Evolutionary conservation across 2,329 filamentous ascomycete species (phyloP), one percentile per base, ranked within the genome.

Genomic region (Arachnomyces sp.): DNA sequence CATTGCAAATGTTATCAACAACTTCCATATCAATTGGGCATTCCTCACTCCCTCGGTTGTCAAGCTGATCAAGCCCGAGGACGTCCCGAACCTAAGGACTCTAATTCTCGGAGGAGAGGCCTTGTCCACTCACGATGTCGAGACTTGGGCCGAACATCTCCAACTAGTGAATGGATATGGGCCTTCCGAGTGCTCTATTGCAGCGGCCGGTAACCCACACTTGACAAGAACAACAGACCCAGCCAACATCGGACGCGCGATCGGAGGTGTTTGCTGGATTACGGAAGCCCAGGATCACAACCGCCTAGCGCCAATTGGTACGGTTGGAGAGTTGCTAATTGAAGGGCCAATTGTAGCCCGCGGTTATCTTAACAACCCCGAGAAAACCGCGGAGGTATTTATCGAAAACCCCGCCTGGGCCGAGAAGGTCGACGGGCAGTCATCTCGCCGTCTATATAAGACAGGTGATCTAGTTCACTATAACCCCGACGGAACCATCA

Each of bases 31-130:
- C 20, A 74, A 67, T 35, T 71, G 68, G 64, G 70, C 68, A 2
- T 70, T 74, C 49, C 67, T 79, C 47, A 81, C 79, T 0, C 74
- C 77, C 2, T 68, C 76, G 0, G 66, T 82, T n/a, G 74, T 76
- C 1, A 61, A 64, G 13, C 61, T 68, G 1, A 43, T 75, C 1
- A 58, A 63, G 6, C 68, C 67, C 0, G 56, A 60, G 29, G 60
- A 59, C 9, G 61, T 74, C 2, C 67, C 68, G 2, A 61, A 57
- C 1, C 49, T 75, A 28, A 66, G 60, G 38, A 60, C 59, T 0
- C 51, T 75, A 33, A 55, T 62, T 2, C 57, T 67, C 7, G 67
- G 66, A 9, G 70, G 68, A 14, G 70, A 73, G 42, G 65, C 67
- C 28, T 59, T 64, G 47, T 58, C 64, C 2, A 52, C 59, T 6